phyloP scores from a whole-genome alignment of 129 eudicot genomes.

The Flaveria trinervia region DNA sequence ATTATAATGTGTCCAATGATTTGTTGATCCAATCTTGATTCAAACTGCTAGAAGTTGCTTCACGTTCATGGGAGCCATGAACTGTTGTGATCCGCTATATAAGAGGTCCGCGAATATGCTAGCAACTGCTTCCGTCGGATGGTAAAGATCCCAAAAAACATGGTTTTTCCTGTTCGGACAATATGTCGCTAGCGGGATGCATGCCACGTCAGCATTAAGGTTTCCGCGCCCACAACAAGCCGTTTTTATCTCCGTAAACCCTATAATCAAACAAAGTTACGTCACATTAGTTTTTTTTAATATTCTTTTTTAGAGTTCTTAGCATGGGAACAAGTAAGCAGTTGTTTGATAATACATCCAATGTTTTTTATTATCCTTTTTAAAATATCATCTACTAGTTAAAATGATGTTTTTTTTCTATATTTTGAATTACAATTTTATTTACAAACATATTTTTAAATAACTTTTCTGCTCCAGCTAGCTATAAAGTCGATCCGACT shows the following conservation, averaged over 20 bases:
- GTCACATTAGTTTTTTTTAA: not conserved
- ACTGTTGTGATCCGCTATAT: slow-evolving; percentile 40
- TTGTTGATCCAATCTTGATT: not conserved
- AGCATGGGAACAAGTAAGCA: too few relatives aligned
- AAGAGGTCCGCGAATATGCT: slow-evolving; percentile 43
- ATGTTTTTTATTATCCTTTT: too few relatives aligned
- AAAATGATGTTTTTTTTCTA: too few relatives aligned
- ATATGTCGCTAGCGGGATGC: slow-evolving; percentile 53
- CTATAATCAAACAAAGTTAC: slow-evolving; percentile 30
- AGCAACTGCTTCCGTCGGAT: slow-evolving; percentile 67
- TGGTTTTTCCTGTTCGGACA: slow-evolving; percentile 59
- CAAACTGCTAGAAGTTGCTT: slow-evolving; percentile 55
- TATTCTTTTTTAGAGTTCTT: too few relatives aligned
- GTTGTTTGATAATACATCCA: too few relatives aligned
- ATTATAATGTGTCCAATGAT: not conserved
- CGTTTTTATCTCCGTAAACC: slow-evolving; percentile 67
- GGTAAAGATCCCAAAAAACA: slow-evolving; percentile 79
- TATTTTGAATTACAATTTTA: too few relatives aligned
- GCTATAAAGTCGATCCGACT: not conserved
- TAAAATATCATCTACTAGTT: too few relatives aligned
- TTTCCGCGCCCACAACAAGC: slow-evolving; percentile 86
- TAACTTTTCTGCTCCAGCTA: too few relatives aligned
- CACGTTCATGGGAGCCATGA: slow-evolving; percentile 51
- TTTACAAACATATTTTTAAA: too few relatives aligned
- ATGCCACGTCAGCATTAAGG: slow-evolving; percentile 56